phyloP scores from a whole-genome alignment of 1,139 yeast species.

The Yamadazyma mexicana region DNA sequence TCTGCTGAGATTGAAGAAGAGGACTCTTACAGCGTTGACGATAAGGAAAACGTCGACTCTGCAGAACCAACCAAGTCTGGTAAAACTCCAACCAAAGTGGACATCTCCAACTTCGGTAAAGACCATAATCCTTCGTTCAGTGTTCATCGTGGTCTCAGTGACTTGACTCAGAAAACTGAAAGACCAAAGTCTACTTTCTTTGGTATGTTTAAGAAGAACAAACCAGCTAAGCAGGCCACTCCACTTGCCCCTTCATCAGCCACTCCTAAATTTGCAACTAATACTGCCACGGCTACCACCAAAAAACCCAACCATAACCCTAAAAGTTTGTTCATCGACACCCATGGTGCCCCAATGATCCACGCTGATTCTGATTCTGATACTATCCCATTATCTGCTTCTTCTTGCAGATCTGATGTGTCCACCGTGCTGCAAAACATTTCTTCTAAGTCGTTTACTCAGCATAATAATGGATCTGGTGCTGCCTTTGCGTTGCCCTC shows the following conservation, averaged over 20 bases:
- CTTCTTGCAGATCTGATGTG: slow-evolving; percentile 13
- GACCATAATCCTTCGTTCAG: slow-evolving; percentile 40
- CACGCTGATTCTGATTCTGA: slow-evolving; percentile 17
- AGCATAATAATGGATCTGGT: slow-evolving; percentile 23
- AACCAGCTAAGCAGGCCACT: slow-evolving; percentile 8
- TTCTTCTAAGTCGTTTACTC: slow-evolving; percentile 15
- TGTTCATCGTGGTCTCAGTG: slow-evolving; percentile 15
- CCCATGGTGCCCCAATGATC: slow-evolving; percentile 8
- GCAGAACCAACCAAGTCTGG: background rate
- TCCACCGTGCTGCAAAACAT: slow-evolving; percentile 16
- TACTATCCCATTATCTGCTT: slow-evolving; percentile 17
- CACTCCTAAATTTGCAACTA: slow-evolving; percentile 7
- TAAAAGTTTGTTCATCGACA: slow-evolving; percentile 15
- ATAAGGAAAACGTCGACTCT: slow-evolving; percentile 12
- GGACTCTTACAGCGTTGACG: slow-evolving; percentile 3
- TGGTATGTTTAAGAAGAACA: slow-evolving; percentile 21
- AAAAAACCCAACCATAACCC: slow-evolving; percentile 8
- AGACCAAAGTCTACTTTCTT: slow-evolving; percentile 19
- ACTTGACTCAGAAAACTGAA: slow-evolving; percentile 10
- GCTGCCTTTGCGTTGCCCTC: slow-evolving; percentile 49
- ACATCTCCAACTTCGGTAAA: slow-evolving; percentile 44
- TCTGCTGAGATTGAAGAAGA: slow-evolving; percentile 27
- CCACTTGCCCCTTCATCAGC: slow-evolving; percentile 7
- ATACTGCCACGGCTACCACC: background rate
- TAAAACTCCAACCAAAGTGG: slow-evolving; percentile 18